Base-by-base conservation (phyloP, 257 asterid genomes). In the Nicotiana benthamiana region DNA sequence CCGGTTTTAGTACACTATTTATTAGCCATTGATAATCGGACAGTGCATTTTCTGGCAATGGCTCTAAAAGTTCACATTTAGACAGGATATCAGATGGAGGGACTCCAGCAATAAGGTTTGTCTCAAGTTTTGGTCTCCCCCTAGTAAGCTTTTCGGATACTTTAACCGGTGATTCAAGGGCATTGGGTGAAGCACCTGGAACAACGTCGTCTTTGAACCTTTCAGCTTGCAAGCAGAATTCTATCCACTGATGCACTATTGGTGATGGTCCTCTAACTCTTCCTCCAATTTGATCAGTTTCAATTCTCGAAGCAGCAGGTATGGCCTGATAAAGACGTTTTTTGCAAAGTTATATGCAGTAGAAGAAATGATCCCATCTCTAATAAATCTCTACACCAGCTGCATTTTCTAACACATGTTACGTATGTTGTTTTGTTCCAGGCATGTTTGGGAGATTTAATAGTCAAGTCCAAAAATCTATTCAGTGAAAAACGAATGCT, bases 221-320 rank as follows among this genome's bases (percentile, higher is more conserved):
- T 81, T 91, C 91, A 7, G 89, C 85, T 80, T 93, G 99, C 87
- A 92, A 79, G 77, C 97, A 93, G 88, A 95, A 95, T 30, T 95
- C 96, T 46, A 95, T 65, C 99, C 99, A 95, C 80, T 95, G 98
- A 78, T 86, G 81, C 84, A 86, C 89, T 74, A 93, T 46, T 1
- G 99, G 98, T 13, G 98, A 95, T 40, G 97, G 89, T 59, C 97
- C 97, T 85, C 99, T 88, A n/a, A 84, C 85, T 79, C 98, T 84
- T 43, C 99, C 99, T 62, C 98, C 97, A 5, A 92, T 80, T 84
- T 89, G 86, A 75, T 90, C 95, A 17, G 90, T 67, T 34, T 60
- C 83, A 8, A 91, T 80, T 83, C 92, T 89, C 17, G 97, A 84
- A 65, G 91, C 78, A 75, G 89, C 84, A 26, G 99, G 99, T 53